Evolutionary conservation across 2,329 filamentous ascomycete species (phyloP).

Genomic region (Penicillium palitans): DNA sequence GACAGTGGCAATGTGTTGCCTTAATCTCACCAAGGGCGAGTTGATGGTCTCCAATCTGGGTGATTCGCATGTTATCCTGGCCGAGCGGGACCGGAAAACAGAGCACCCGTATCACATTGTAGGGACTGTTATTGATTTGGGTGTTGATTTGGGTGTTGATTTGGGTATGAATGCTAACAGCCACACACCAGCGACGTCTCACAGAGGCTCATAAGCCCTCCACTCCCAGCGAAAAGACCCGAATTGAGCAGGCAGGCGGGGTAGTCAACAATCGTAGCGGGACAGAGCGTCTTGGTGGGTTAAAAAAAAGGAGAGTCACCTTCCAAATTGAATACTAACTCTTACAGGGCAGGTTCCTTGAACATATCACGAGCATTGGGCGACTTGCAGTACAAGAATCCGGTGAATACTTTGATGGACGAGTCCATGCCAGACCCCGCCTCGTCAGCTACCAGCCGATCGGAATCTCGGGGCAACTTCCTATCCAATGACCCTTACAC

Average conservation of each 20-base stretch:
- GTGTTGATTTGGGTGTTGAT: background rate
- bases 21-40: conserved; percentile 35
- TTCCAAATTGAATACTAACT: background rate
- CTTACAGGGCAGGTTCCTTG: conserved; percentile 26
- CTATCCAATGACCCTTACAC: conserved; percentile 37
- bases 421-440: conserved; percentile 18
- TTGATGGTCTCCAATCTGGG: conserved; percentile 37
- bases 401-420: conserved; percentile 30
- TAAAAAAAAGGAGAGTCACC: background rate
- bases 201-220: conserved; percentile 37
- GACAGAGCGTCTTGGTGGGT: conserved; percentile 33
- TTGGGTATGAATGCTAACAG: conserved; percentile 1
- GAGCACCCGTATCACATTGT: conserved; percentile 31
- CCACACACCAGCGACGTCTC: conserved; percentile 31
- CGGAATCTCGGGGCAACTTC: conserved; percentile 30
- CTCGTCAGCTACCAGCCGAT: conserved; percentile 19
- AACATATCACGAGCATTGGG: conserved; percentile 42
- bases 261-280: conserved; percentile 27
- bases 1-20: conserved; percentile 36
- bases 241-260: conserved; percentile 38
- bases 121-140: background rate
- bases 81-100: conserved; percentile 31
- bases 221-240: conserved; percentile 28
- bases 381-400: conserved; percentile 41
- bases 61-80: conserved; percentile 39